phyloP scores from a whole-genome alignment of 2,329 filamentous ascomycete genomes.

The Aspergillus sp. region DNA sequence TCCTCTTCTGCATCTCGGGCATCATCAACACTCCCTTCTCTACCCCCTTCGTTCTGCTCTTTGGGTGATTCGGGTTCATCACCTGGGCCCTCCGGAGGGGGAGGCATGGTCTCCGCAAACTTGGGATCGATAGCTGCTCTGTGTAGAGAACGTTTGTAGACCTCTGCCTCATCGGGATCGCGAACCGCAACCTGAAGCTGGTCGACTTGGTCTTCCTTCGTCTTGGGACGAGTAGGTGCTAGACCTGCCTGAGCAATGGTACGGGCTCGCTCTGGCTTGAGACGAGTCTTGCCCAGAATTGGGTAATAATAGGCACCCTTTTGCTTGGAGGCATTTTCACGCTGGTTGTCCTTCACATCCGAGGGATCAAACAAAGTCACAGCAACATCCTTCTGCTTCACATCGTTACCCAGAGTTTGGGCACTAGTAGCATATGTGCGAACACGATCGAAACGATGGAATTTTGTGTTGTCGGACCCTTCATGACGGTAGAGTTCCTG shows the following conservation, averaged over 20 bases:
- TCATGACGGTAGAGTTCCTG: constrained; percentile 46
- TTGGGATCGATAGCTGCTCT: constrained; percentile 43
- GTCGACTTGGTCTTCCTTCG: constrained; percentile 47
- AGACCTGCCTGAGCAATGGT: constrained; percentile 38
- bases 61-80: constrained; percentile 6
- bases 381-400: constrained; percentile 54
- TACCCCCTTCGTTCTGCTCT: constrained; percentile 8
- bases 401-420: constrained; percentile 47
- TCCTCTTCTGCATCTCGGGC: constrained; percentile 8
- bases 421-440: constrained; percentile 58
- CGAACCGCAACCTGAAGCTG: constrained; percentile 49
- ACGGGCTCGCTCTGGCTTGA: constrained; percentile 47
- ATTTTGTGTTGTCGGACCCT: constrained; percentile 37
- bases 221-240: constrained; percentile 32
- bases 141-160: constrained; percentile 42
- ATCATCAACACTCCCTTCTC: constrained; percentile 8
- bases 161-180: constrained; percentile 47
- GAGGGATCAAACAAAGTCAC: constrained; percentile 53
- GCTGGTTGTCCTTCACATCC: constrained; percentile 15
- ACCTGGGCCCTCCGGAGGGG: constrained; percentile 20
- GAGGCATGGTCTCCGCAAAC: constrained; percentile 33
- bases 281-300: constrained; percentile 51
- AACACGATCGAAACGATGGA: constrained; percentile 53
- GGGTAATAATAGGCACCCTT: constrained; percentile 61
- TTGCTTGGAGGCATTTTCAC: constrained; percentile 24